Percentiles rank a stretch among this genome's conserved stretches.
phyloP scores from a whole-genome alignment of 768 basidiomycete genomes.

The Termitomyces sp. region DNA sequence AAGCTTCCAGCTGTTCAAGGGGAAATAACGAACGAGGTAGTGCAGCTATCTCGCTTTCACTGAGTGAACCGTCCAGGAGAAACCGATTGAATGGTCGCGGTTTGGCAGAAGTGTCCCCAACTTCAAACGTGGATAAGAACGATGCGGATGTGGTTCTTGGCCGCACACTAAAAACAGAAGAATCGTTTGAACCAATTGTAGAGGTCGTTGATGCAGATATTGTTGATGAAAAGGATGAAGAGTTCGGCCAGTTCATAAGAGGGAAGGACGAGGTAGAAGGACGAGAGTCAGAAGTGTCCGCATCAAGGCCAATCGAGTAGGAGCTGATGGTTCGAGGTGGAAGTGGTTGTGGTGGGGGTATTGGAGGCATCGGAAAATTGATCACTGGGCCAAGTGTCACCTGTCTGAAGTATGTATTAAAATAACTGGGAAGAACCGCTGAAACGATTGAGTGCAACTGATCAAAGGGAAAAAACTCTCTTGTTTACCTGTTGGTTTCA shows the following conservation, averaged over 20 bases:
- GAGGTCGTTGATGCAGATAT: slow-evolving; percentile 34
- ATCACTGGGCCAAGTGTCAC: slow-evolving; percentile 55
- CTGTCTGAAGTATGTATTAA: slow-evolving; percentile 66
- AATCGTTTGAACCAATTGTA: slow-evolving; percentile 18
- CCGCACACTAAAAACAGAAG: slow-evolving; percentile 19
- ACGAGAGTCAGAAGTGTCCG: slow-evolving; percentile 27
- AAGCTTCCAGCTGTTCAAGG: slow-evolving; percentile 33
- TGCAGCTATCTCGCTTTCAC: slow-evolving; percentile 31
- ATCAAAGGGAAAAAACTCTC: not conserved
- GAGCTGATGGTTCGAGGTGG: slow-evolving; percentile 38
- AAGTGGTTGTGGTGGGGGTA: slow-evolving; percentile 56
- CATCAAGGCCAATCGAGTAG: slow-evolving; percentile 29
- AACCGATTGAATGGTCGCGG: slow-evolving; percentile 29
- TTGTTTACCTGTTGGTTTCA: slow-evolving; percentile 55
- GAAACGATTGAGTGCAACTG: not conserved
- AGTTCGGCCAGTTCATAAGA: slow-evolving; percentile 32
- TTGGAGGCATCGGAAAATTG: slow-evolving; percentile 63
- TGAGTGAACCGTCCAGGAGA: slow-evolving; percentile 40
- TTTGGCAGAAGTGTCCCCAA: slow-evolving; percentile 13
- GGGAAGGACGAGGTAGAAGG: slow-evolving; percentile 30
- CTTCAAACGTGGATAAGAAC: slow-evolving; percentile 22
- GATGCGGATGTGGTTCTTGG: slow-evolving; percentile 27
- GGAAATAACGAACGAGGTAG: slow-evolving; percentile 32
- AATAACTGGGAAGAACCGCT: slow-evolving; percentile 66
- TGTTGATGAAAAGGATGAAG: slow-evolving; percentile 49